phyloP scores from a whole-genome alignment of 1,284 basidiomycete genomes.

The Phlebopus sp. region DNA sequence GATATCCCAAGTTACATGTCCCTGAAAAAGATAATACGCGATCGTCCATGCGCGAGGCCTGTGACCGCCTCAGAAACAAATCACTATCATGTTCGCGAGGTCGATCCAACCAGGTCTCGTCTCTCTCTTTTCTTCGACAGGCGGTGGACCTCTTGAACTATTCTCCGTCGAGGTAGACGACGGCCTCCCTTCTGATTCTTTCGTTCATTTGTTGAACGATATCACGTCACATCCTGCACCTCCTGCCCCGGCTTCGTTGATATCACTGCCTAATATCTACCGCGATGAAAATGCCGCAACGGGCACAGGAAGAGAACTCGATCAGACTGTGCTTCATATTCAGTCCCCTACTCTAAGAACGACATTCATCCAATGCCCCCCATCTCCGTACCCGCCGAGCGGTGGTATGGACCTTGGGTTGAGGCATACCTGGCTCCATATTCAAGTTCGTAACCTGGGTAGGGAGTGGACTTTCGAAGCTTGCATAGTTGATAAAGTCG shows the following conservation, averaged over 20 bases:
- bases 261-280: constrained; percentile 36
- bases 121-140: constrained; percentile 78
- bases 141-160: constrained; percentile 58
- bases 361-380: constrained; percentile 70
- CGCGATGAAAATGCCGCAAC: constrained; percentile 23
- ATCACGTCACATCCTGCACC: constrained; percentile 51
- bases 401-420: constrained; percentile 50
- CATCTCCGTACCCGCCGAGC: constrained; percentile 17
- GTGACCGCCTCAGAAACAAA: constrained; percentile 13
- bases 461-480: constrained; percentile 76
- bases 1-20: no score
- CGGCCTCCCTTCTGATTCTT: constrained; percentile 58
- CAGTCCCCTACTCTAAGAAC: constrained; percentile 71
- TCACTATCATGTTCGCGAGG: constrained; percentile 47
- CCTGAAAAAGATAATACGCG: no score
- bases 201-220: constrained; percentile 66
- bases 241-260: constrained; percentile 41
- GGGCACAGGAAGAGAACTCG: constrained; percentile 42
- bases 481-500: constrained; percentile 65
- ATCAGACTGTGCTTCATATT: constrained; percentile 78
- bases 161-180: constrained; percentile 55
- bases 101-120: constrained; percentile 63
- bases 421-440: constrained; percentile 69
- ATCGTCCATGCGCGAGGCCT: no score
- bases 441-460: constrained; percentile 70